Evolutionary conservation across 2,329 filamentous ascomycete species (phyloP).

Genomic region (Ilyonectria mors-panacis): DNA sequence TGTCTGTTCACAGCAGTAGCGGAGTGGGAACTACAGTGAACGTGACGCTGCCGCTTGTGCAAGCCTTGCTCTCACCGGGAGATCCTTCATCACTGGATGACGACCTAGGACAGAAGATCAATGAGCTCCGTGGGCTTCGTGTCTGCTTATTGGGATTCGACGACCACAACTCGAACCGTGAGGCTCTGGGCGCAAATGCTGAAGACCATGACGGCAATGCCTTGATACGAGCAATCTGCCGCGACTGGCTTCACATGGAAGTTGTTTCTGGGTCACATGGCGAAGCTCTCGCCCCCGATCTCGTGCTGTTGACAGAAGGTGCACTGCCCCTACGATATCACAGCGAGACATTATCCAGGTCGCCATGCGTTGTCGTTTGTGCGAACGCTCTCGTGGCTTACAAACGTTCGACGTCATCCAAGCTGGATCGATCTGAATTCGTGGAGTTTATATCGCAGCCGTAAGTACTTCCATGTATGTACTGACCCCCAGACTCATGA

Average conservation of each 20-base stretch:
- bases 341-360: constrained; percentile 28
- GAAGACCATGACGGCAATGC: constrained; percentile 15
- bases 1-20: constrained; percentile 66
- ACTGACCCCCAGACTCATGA: constrained; percentile 5
- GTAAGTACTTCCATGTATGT: constrained; percentile 41
- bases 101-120: not conserved
- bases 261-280: constrained; percentile 22
- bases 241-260: constrained; percentile 43
- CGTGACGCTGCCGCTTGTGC: constrained; percentile 34
- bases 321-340: constrained; percentile 17
- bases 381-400: constrained; percentile 51
- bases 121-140: constrained; percentile 1
- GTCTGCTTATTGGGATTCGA: constrained; percentile 2
- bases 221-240: constrained; percentile 37
- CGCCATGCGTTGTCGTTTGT: constrained; percentile 53
- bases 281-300: constrained; percentile 41
- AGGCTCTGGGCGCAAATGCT: not conserved
- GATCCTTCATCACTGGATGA: not conserved
- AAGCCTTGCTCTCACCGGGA: not conserved
- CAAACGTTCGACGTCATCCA: constrained; percentile 37
- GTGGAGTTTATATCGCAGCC: constrained; percentile 59
- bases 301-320: constrained; percentile 45
- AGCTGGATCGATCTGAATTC: constrained; percentile 40
- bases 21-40: constrained; percentile 55
- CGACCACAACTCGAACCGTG: not conserved